Evolutionary conservation across 129 eudicot genomes (phyloP).

Genomic region (Rutidosis leptorrhynchoides): DNA sequence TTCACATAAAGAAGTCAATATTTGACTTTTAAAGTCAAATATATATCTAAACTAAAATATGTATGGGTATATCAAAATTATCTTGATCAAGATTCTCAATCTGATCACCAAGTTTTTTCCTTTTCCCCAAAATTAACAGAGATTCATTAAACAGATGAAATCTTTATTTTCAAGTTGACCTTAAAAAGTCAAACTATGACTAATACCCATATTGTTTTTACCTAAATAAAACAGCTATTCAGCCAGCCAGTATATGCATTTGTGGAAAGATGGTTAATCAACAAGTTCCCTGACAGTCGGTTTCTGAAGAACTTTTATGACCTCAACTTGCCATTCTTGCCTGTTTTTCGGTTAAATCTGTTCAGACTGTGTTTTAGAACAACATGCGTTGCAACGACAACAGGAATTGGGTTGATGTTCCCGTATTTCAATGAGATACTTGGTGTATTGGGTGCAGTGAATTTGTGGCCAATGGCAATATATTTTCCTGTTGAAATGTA

Average conservation of each 20-base stretch:
- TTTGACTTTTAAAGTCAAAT: slow-evolving; percentile 17
- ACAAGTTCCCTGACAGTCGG: slow-evolving; percentile 37
- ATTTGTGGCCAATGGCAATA: slow-evolving; percentile 72
- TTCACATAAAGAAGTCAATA: slow-evolving; percentile 3
- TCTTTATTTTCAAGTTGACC: slow-evolving; percentile 17
- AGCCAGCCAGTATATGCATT: slow-evolving; percentile 57
- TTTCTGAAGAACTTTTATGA: slow-evolving; percentile 40
- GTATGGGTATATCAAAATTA: not conserved
- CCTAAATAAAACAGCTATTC: slow-evolving; percentile 44
- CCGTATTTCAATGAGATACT: slow-evolving; percentile 76
- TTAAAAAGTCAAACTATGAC: slow-evolving; percentile 23
- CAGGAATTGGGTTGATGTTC: slow-evolving; percentile 45
- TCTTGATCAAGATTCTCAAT: not conserved
- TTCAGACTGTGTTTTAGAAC: slow-evolving; percentile 56
- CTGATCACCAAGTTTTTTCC: not conserved
- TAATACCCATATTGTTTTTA: slow-evolving; percentile 1
- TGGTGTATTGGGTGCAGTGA: slow-evolving; percentile 68
- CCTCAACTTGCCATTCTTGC: slow-evolving; percentile 32
- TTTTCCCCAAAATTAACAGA: not conserved
- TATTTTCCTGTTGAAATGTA: slow-evolving; percentile 85
- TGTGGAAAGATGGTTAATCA: slow-evolving; percentile 38
- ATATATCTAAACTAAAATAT: not conserved
- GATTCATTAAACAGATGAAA: not conserved
- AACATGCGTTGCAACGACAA: slow-evolving; percentile 40
- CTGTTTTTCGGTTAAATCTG: slow-evolving; percentile 24